phyloP scores from a whole-genome alignment of 1,284 basidiomycete species.

The Microbotryomycetes sp. region DNA sequence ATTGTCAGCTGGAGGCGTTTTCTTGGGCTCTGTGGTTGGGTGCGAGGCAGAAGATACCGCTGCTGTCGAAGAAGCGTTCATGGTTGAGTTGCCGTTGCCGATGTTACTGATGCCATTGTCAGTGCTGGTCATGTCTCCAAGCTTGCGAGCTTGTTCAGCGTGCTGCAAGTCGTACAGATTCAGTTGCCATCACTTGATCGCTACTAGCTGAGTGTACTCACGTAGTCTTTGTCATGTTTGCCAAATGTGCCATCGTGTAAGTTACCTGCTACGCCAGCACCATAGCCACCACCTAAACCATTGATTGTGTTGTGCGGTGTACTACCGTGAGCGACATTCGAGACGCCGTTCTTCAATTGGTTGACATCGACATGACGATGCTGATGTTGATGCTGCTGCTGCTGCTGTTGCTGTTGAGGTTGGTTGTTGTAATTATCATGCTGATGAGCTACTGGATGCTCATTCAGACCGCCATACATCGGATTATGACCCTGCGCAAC shows the following conservation, averaged over 20 bases:
- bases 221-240: not conserved
- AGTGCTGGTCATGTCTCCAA: too few species aligned
- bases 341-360: not conserved
- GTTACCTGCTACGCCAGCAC: not conserved
- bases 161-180: too few species aligned
- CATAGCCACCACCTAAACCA: not conserved
- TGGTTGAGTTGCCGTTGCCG: too few species aligned
- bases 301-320: not conserved
- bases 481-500: not conserved
- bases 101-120: too few species aligned
- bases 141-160: not conserved
- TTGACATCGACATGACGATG: not conserved
- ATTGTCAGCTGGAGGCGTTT: too few species aligned
- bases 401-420: not conserved
- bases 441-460: not conserved
- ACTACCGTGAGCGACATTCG: not conserved
- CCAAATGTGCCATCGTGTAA: not conserved
- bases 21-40: too few species aligned
- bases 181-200: not conserved
- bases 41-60: not conserved
- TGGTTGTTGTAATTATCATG: not conserved
- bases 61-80: not conserved
- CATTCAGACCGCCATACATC: not conserved
- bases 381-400: not conserved
- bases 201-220: not conserved